phyloP scores from a whole-genome alignment of 2,329 filamentous ascomycete genomes.

The Colletotrichum viniferum region DNA sequence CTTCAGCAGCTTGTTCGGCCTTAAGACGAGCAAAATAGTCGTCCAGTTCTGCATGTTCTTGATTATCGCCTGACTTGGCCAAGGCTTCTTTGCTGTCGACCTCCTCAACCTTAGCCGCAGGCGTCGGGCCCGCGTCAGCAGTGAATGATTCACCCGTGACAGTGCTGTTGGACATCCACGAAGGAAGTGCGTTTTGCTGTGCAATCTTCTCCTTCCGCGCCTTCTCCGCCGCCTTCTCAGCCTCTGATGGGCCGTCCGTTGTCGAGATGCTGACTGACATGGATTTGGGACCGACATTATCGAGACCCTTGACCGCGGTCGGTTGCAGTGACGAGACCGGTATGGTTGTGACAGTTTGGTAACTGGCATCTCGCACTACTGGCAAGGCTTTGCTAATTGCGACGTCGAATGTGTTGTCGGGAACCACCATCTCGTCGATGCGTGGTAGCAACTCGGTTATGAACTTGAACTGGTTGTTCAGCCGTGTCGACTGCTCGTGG shows the following conservation, averaged over 20 bases:
- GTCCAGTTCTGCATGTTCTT: constrained; percentile 63
- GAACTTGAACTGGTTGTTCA: constrained; percentile 82
- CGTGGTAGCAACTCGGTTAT: constrained; percentile 77
- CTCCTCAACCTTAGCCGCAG: constrained; percentile 41
- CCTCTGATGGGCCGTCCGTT: constrained; percentile 67
- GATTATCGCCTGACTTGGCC: constrained; percentile 46
- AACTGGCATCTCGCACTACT: constrained; percentile 68
- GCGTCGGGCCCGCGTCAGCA: constrained; percentile 37
- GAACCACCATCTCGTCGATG: constrained; percentile 77
- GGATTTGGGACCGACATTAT: constrained; percentile 69
- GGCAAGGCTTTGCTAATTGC: constrained; percentile 68
- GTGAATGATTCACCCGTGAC: constrained; percentile 68
- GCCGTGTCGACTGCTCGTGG: constrained; percentile 72
- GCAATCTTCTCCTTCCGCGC: constrained; percentile 69
- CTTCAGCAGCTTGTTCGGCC: constrained; percentile 58
- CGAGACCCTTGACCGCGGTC: constrained; percentile 72
- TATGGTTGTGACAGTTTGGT: constrained; percentile 57
- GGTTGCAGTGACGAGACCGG: constrained; percentile 63
- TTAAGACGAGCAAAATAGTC: constrained; percentile 72
- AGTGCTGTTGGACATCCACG: constrained; percentile 75
- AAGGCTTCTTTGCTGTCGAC: constrained; percentile 53
- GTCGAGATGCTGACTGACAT: constrained; percentile 74
- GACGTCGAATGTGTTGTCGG: constrained; percentile 75
- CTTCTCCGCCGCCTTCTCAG: constrained; percentile 68
- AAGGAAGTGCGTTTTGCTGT: constrained; percentile 71